Conservation (phyloP, 306 rosid species). For the Chamaecrista fasciculata region DNA sequence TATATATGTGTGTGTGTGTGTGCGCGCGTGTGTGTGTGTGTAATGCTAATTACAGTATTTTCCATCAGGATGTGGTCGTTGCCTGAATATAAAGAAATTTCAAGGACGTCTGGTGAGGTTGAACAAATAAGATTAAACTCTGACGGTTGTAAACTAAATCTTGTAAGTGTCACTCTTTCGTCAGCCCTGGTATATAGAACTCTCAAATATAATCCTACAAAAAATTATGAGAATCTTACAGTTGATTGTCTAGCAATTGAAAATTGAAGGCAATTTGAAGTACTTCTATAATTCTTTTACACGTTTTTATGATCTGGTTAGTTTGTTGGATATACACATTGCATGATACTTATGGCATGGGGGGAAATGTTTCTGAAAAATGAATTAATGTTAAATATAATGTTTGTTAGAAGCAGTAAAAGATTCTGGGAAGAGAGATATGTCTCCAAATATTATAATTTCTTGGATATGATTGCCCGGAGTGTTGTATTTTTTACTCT, state of each 20-base stretch:
- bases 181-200: not conserved
- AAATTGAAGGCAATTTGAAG: not conserved
- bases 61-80: slow-evolving; percentile 68
- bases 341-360: not conserved
- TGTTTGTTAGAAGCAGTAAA: not conserved
- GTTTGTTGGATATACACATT: not conserved
- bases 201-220: not conserved
- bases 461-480: not conserved
- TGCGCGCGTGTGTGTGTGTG: no score
- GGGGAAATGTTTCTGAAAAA: not conserved
- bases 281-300: not conserved
- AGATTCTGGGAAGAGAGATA: not conserved
- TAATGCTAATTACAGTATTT: slow-evolving; percentile 16
- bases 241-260: not conserved
- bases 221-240: not conserved
- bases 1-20: no score
- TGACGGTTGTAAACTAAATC: slow-evolving; percentile 46
- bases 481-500: not conserved
- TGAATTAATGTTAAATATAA: not conserved
- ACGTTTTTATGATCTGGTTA: not conserved
- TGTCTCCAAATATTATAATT: not conserved
- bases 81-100: slow-evolving; percentile 48
- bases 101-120: slow-evolving; percentile 44
- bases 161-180: slow-evolving; percentile 46
- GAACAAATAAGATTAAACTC: slow-evolving; percentile 37